Percentiles rank a stretch among this genome's conserved stretches.
phyloP scores from a whole-genome alignment of 345 rosid genomes.

The Dipteronia sinensis region DNA sequence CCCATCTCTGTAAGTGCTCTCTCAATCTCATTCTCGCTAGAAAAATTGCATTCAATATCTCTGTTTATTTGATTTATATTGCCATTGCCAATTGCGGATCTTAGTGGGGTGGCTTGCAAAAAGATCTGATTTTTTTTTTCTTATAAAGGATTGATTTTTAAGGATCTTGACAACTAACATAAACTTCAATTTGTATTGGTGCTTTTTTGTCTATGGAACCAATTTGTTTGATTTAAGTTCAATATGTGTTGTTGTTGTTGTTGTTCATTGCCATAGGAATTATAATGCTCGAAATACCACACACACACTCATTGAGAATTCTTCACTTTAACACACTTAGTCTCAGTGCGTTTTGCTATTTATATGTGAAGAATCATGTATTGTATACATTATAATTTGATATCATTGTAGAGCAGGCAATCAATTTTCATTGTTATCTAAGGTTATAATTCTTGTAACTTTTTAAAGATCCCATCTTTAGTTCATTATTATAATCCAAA shows the following conservation, averaged over 20 bases:
- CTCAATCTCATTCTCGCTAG: neutral
- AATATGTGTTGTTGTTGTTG: neutral
- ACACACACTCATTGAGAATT: neutral
- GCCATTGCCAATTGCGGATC: neutral
- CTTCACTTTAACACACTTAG: neutral
- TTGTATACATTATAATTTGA: neutral
- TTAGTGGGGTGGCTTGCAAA: neutral
- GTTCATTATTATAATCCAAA: neutral
- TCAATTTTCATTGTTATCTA: neutral
- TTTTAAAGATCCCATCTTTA: neutral
- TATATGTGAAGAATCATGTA: neutral
- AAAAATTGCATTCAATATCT: neutral
- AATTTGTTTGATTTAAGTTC: too few relatives aligned
- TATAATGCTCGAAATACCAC: neutral
- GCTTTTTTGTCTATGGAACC: too few relatives aligned
- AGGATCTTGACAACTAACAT: neutral
- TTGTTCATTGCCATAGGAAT: neutral
- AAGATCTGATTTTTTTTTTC: neutral
- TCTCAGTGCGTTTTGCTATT: neutral
- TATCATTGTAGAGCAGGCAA: neutral
- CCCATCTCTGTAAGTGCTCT: conserved; percentile 27
- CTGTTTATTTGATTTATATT: neutral
- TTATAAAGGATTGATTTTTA: neutral
- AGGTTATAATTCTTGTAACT: neutral
- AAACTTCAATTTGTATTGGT: neutral